Evolutionary conservation across 208 protist species (phyloP).

Genomic region (Leishmania braziliensis): DNA sequence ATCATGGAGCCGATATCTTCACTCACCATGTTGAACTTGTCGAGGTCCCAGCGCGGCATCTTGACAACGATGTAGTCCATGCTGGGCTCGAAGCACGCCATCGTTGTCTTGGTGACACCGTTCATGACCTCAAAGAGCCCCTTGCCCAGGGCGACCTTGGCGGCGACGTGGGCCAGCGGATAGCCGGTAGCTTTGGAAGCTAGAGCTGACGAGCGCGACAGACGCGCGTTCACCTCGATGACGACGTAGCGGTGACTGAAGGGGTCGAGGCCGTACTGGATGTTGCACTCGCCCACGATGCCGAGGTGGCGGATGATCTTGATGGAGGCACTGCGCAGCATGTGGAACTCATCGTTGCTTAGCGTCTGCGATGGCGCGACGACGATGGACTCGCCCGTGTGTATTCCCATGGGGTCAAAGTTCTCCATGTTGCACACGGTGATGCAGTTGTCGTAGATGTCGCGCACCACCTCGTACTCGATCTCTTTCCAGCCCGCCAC

Average conservation of each 20-base stretch:
- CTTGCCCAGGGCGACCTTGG: slow-evolving; percentile 97
- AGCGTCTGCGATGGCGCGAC: slow-evolving; percentile 98
- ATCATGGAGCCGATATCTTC: slow-evolving; percentile 94
- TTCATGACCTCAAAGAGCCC: slow-evolving; percentile 93
- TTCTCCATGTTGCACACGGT: slow-evolving; percentile 99
- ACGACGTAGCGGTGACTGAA: slow-evolving; percentile 97
- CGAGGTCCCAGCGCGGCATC: slow-evolving; percentile 95
- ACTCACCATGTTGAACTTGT: slow-evolving; percentile 96
- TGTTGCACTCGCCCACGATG: slow-evolving; percentile 99
- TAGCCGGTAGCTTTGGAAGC: slow-evolving; percentile 99
- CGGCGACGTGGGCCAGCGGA: slow-evolving; percentile 98
- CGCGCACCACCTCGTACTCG: slow-evolving; percentile 99
- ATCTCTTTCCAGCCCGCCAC: slow-evolving; percentile 99
- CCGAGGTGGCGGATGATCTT: slow-evolving; percentile 96
- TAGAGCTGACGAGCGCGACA: slow-evolving; percentile 96
- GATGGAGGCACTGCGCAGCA: slow-evolving; percentile 95
- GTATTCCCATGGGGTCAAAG: slow-evolving; percentile 98
- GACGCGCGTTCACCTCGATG: slow-evolving; percentile 98
- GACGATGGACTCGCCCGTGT: slow-evolving; percentile 99
- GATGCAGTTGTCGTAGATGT: slow-evolving; percentile 99
- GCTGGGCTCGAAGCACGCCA: slow-evolving; percentile 97
- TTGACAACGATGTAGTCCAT: slow-evolving; percentile 98
- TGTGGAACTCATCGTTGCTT: slow-evolving; percentile 97
- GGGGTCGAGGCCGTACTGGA: slow-evolving; percentile 98
- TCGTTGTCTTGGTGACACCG: slow-evolving; percentile 94